Conservation (phyloP, 345 rosid species). For the Raphanus raphanistrum region DNA sequence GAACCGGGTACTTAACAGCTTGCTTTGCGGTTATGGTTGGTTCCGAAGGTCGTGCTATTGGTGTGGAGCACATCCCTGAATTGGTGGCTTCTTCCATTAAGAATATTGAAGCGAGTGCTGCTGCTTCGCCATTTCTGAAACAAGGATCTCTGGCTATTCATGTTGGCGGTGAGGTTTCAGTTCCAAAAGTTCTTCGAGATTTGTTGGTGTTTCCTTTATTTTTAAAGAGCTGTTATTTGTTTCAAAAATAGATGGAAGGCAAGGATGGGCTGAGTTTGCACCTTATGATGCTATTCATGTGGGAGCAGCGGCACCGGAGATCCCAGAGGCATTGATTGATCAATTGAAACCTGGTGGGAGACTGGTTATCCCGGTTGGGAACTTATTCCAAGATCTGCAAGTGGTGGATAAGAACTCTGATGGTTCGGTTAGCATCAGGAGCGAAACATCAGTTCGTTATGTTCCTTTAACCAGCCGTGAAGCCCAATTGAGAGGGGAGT, state of each 20-base stretch:
- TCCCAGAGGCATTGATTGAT: conserved; percentile 75
- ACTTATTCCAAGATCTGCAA: conserved; percentile 76
- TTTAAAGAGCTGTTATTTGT: neutral
- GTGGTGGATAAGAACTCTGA: conserved; percentile 75
- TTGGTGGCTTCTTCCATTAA: conserved; percentile 62
- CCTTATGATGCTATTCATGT: conserved; percentile 96
- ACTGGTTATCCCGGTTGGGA: conserved; percentile 95
- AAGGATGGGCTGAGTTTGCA: conserved; percentile 91
- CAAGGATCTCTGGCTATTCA: conserved; percentile 76
- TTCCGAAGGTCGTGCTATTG: conserved; percentile 72
- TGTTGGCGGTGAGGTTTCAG: conserved; percentile 66
- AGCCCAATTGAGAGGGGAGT: conserved; percentile 59
- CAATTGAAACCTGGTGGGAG: conserved; percentile 95
- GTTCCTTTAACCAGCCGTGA: conserved; percentile 92
- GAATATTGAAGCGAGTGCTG: conserved; percentile 68
- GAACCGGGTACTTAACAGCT: conserved; percentile 72
- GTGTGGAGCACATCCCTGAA: conserved; percentile 92
- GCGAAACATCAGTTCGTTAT: conserved; percentile 81
- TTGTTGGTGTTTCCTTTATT: neutral
- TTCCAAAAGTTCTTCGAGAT: neutral
- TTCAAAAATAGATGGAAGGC: conserved; percentile 68
- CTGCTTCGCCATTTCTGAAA: conserved; percentile 65
- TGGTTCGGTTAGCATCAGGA: conserved; percentile 63
- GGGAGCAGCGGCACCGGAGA: conserved; percentile 96
- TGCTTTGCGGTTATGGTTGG: conserved; percentile 97